Evolutionary conservation across 768 basidiomycete genomes (phyloP).

Genomic region (Boletus speciosus): DNA sequence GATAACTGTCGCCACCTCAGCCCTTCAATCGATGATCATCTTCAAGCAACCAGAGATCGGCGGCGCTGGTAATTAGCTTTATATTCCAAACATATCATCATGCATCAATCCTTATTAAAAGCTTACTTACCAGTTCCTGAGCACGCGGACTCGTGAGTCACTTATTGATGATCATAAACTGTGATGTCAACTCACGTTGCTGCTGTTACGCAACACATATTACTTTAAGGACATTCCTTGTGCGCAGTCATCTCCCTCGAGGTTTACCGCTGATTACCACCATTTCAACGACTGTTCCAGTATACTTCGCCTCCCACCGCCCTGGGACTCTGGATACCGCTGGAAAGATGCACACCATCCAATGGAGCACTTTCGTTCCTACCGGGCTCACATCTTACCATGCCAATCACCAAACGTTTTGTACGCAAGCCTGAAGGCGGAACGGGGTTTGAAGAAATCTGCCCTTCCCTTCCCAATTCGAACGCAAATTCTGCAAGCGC

Average conservation of each 20-base stretch:
- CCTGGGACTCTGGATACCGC: constrained; percentile 94
- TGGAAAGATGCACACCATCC: constrained; percentile 78
- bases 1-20: constrained; percentile 33
- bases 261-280: neutral
- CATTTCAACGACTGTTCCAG: constrained; percentile 37
- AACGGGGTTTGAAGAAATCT: constrained; percentile 77
- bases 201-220: neutral
- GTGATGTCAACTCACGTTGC: neutral
- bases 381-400: constrained; percentile 82
- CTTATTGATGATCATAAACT: neutral
- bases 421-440: constrained; percentile 73
- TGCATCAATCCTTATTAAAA: neutral
- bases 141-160: constrained; percentile 88
- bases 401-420: constrained; percentile 79
- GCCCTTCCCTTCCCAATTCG: constrained; percentile 24
- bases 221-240: constrained; percentile 63
- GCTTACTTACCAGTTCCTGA: constrained; percentile 57
- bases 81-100: neutral
- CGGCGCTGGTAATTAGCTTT: constrained; percentile 64
- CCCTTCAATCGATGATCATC: constrained; percentile 92
- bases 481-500: constrained; percentile 1
- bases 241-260: constrained; percentile 30
- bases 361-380: constrained; percentile 89
- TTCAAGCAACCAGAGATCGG: constrained; percentile 93
- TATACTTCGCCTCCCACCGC: constrained; percentile 92